Evolutionary conservation across 495 filamentous ascomycete genomes (phyloP).

Genomic region (Neurospora tetraspora): DNA sequence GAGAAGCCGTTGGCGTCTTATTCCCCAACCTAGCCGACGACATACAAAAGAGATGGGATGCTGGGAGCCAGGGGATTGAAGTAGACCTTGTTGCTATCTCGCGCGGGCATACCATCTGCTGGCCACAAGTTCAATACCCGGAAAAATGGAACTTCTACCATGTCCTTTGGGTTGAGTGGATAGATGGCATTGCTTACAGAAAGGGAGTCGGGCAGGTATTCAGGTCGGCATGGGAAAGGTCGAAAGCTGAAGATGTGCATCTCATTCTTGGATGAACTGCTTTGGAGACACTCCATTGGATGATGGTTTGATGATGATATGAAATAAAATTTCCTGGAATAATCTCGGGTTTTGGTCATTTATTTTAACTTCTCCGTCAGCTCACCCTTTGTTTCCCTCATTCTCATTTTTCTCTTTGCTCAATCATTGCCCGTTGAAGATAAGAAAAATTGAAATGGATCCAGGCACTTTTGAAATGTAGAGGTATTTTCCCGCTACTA

Average conservation of each 20-base stretch:
- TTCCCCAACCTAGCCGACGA: neutral
- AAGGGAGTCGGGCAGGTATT: neutral
- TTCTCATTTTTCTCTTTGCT: neutral
- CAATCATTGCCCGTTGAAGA: no score
- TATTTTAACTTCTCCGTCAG: neutral
- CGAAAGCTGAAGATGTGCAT: neutral
- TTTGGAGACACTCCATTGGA: neutral
- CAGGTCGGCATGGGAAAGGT: neutral
- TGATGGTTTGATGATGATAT: neutral
- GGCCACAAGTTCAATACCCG: neutral
- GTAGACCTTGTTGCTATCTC: neutral
- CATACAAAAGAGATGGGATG: neutral
- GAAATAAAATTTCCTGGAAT: neutral
- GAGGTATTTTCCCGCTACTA: no score
- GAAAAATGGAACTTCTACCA: neutral
- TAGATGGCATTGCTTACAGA: neutral
- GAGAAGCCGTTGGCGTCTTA: neutral
- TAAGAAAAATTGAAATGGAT: no score
- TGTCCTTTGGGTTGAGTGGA: neutral
- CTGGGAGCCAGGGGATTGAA: fast-evolving
- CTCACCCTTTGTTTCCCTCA: no score
- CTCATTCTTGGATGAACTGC: neutral
- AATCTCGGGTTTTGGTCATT: neutral
- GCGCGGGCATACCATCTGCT: neutral
- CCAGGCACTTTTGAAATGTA: no score